A percentile compares a stretch with the other conserved stretches of the same genome.
Conservation (phyloP, 768 basidiomycete species). For the Cantharellus anzutake region DNA sequence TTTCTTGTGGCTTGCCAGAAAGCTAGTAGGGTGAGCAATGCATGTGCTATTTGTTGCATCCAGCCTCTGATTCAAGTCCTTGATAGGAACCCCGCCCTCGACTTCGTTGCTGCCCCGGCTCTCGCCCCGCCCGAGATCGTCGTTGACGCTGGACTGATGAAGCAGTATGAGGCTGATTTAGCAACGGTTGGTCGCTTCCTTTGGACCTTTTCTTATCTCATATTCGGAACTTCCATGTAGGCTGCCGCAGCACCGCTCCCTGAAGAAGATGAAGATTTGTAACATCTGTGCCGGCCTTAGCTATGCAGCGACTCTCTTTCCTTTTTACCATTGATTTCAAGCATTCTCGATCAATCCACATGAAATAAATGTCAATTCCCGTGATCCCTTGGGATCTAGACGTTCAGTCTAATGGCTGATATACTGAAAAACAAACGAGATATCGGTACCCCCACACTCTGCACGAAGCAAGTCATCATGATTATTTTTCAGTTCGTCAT, state of each 20-base stretch:
- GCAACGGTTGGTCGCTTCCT: conserved; percentile 28
- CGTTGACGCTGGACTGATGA: conserved; percentile 63
- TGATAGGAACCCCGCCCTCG: conserved; percentile 59
- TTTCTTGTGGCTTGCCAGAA: conserved; percentile 97
- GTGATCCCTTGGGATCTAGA: neutral
- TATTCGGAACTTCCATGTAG: conserved; percentile 19
- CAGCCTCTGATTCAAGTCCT: neutral
- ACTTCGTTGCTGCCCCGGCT: conserved; percentile 93
- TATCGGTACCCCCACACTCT: conserved; percentile 63
- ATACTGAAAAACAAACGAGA: conserved; percentile 94
- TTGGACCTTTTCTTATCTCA: neutral
- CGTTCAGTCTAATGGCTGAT: conserved; percentile 47
- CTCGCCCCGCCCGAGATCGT: conserved; percentile 85
- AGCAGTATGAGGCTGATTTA: conserved; percentile 63
- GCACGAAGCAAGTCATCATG: conserved; percentile 91
- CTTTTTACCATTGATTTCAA: neutral
- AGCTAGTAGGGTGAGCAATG: conserved; percentile 73
- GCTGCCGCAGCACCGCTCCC: conserved; percentile 89
- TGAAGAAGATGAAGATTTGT: conserved; percentile 76
- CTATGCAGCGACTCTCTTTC: neutral
- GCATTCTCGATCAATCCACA: neutral
- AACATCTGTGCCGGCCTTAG: neutral
- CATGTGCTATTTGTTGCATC: neutral
- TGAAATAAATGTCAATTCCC: neutral
- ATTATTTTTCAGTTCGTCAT: conserved; percentile 67